phyloP scores from a whole-genome alignment of 2,329 filamentous ascomycete species.

The Xylaria sp. region DNA sequence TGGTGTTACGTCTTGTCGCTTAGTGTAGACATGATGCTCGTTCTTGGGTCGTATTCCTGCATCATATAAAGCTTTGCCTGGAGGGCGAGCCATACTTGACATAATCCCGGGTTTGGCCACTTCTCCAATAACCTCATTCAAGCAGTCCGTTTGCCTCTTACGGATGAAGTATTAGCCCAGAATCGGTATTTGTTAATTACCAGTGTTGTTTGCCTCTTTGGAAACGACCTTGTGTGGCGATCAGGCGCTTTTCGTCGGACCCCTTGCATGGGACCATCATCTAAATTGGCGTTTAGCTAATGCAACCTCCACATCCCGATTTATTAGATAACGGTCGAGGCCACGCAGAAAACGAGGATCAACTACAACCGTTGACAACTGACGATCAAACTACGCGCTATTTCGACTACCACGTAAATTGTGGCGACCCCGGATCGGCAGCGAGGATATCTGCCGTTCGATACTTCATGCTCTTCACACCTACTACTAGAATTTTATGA shows the following conservation, averaged over 20 bases:
- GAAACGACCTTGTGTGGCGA: slow-evolving; percentile 22
- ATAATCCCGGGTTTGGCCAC: slow-evolving; percentile 28
- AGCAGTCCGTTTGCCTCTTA: slow-evolving; percentile 31
- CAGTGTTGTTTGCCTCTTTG: slow-evolving; percentile 3
- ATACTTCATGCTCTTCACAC: slow-evolving; percentile 22
- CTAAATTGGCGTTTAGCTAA: slow-evolving; percentile 21
- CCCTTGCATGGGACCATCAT: slow-evolving; percentile 29
- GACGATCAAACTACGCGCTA: slow-evolving; percentile 33
- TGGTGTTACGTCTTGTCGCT: slow-evolving; percentile 22
- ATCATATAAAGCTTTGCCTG: slow-evolving; percentile 31
- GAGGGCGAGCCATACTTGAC: slow-evolving; percentile 26
- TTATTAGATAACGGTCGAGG: slow-evolving; percentile 23
- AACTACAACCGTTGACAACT: slow-evolving; percentile 26
- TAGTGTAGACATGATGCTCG: slow-evolving; percentile 20
- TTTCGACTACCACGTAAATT: slow-evolving; percentile 21
- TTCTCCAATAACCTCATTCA: slow-evolving; percentile 21
- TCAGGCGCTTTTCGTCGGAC: slow-evolving; percentile 26
- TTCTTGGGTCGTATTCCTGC: slow-evolving; percentile 33
- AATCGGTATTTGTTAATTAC: slow-evolving; percentile 8
- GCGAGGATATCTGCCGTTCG: slow-evolving; percentile 17
- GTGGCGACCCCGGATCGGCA: slow-evolving; percentile 34
- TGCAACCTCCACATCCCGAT: slow-evolving; percentile 28
- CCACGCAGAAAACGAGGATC: slow-evolving; percentile 31
- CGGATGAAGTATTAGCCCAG: slow-evolving; percentile 15
- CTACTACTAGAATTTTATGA: neutral